A percentile compares a stretch with the other conserved stretches of the same genome.
Evolutionary conservation across 2,329 filamentous ascomycete species (phyloP).

Genomic region (Aureobasidium sp.): DNA sequence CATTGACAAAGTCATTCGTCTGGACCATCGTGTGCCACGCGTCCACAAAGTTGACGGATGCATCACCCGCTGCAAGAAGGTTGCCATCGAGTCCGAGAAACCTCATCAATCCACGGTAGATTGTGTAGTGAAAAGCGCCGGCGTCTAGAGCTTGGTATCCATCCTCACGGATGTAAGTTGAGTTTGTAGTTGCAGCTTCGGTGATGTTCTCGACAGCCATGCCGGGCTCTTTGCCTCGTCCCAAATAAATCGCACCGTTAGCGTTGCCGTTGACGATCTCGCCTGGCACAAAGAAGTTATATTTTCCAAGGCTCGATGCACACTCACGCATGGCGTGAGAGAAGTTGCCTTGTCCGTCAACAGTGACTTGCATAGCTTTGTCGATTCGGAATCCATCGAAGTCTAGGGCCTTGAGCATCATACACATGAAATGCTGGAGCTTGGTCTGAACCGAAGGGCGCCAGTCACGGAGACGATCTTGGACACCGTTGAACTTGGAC

Average conservation of each 20-base stretch:
- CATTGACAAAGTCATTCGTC: constrained; percentile 52
- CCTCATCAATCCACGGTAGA: constrained; percentile 53
- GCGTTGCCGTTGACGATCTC: constrained; percentile 56
- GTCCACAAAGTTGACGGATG: constrained; percentile 44
- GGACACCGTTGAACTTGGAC: constrained; percentile 57
- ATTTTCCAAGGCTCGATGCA: constrained; percentile 47
- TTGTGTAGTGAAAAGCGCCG: constrained; percentile 54
- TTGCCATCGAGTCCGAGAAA: constrained; percentile 54
- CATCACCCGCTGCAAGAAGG: constrained; percentile 33
- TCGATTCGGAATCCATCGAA: constrained; percentile 60
- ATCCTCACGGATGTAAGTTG: constrained; percentile 44
- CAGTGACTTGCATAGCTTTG: constrained; percentile 55
- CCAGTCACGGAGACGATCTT: constrained; percentile 60
- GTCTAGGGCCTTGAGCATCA: constrained; percentile 53
- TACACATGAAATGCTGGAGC: constrained; percentile 53
- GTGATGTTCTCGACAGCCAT: constrained; percentile 41
- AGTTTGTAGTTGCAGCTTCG: constrained; percentile 42
- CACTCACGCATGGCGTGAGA: constrained; percentile 49
- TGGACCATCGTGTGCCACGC: constrained; percentile 49
- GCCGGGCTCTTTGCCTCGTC: constrained; percentile 49
- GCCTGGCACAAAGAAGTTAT: constrained; percentile 56
- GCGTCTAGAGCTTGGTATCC: constrained; percentile 48
- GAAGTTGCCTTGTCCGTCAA: constrained; percentile 52
- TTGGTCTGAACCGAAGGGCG: constrained; percentile 47
- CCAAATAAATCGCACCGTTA: constrained; percentile 53